Base-by-base conservation (phyloP, 1,284 basidiomycete species). In the Tremellales sp. region DNA sequence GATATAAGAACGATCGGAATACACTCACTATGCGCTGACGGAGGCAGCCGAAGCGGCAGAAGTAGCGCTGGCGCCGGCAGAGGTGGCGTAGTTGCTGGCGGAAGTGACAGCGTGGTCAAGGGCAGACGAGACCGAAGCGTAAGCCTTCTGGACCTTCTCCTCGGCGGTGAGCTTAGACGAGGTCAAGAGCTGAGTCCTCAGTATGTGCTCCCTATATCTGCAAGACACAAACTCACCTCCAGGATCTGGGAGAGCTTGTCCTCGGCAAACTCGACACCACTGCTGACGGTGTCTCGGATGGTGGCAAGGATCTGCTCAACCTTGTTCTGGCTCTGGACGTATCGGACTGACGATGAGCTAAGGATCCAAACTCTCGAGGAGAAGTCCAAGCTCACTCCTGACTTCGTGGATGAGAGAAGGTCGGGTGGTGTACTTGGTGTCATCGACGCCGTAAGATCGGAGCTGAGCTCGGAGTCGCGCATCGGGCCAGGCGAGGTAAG, bases 401-500 rank as follows among this genome's bases (percentile, higher is more conserved):
- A 82, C 81, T 72, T 89, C 87, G 63, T 76, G 76, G 42, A 92
- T 77, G 19, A 92, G 79, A 17, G 82, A 84, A 6, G 84, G 81
- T 41, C 89, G 82, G 12, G 69, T 70, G 1, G 79, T 79, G 39
- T 86, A 76, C 49, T 79, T 77, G 17, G 78, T 77, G 62, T 91
- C 87, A 55, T 80, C 77, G 33, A 90, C 62, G 44, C 85, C 85
- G 53, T 81, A 80, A 64, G 85, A 81, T 51, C 87, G 81, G 25
- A 92, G 79, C 69, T 84, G 89, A 0, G 86, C 87, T 47, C 89
- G 85, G 26, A 93, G 81, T 40, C 89, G 82, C 3, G 89, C 86
- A 62, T 92, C 89, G 13, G 89, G 88, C 89, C 89, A 93, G n/a
- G 81, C 79, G 44, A 91, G 77, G 71, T 89, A 91, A 1, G 81